Percentiles rank a stretch among this genome's conserved stretches.
These are phyloP conservation scores for Delphinella strobiligena DNA, from an alignment of 2,329 filamentous ascomycete genomes.

Conservation along the genomic window DNA sequence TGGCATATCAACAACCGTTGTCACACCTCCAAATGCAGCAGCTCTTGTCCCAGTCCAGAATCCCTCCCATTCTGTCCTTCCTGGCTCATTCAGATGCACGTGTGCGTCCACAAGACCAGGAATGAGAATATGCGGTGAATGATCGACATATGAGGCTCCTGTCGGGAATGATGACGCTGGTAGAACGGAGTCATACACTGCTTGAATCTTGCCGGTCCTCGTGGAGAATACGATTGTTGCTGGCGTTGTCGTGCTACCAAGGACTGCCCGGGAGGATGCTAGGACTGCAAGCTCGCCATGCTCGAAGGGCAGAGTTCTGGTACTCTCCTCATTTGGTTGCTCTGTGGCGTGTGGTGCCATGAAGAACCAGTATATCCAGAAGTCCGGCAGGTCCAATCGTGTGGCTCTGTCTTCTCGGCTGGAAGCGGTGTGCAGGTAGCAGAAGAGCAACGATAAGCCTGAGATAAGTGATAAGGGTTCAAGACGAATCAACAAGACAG, in stretches of 20 bases:
- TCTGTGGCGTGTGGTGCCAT: constrained; percentile 8
- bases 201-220: constrained; percentile 70
- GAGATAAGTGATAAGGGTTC: too few relatives aligned
- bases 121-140: constrained; percentile 72
- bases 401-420: too few relatives aligned
- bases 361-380: too few relatives aligned
- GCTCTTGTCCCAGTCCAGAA: constrained; percentile 92
- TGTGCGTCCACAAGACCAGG: constrained; percentile 93
- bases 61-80: constrained; percentile 95
- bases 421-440: too few relatives aligned
- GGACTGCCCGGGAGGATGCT: constrained; percentile 70
- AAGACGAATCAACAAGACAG: too few relatives aligned
- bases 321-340: too few relatives aligned
- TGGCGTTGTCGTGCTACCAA: constrained; percentile 64
- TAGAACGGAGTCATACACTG: constrained; percentile 62
- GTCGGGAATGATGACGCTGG: constrained; percentile 62
- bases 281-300: constrained; percentile 57
- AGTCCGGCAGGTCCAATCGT: too few relatives aligned
- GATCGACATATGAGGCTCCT: constrained; percentile 64
- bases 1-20: constrained; percentile 95
- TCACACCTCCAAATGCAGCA: constrained; percentile 89
- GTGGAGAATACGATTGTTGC: constrained; percentile 75
- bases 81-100: constrained; percentile 94
- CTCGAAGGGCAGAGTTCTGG: too few relatives aligned
- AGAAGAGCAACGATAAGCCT: too few relatives aligned